Base-by-base conservation (phyloP, 805 yeast species). In the Metschnikowia hibisci region DNA sequence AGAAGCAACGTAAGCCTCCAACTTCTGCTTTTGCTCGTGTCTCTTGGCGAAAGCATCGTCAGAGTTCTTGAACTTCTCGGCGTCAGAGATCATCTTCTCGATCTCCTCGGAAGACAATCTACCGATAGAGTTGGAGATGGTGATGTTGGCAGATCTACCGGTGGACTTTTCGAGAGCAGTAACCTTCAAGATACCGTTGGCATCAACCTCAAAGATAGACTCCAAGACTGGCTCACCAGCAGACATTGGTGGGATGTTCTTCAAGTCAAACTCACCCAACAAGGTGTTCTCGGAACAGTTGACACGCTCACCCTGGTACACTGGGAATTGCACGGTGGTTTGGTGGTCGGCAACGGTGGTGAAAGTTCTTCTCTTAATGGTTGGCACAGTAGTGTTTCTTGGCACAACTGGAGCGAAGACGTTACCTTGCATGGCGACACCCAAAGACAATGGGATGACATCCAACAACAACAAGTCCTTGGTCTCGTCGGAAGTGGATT, bases 11-110 rank as follows among this genome's bases (percentile, higher is more conserved):
- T 91, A 91, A 64, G 97, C 88, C 82, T 91, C 99, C 71, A 91
- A 85, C 81, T 89, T 90, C 80, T 91, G 97, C 81, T 90, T 91
- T 69, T 96, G 93, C 82, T 93, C 98, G 80, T 91, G 97, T 73
- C 85, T 85, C 90, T 90, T 91, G 76, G 98, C 95, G 86, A 91
- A 93, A 64, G 95, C 96, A 70, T 91, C 97, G 76, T 91, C 99
- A 63, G 96, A 87, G 67, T 91, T 80, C 88, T 91, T 91, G 96
- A 89, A 70, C 60, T 70, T 70, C 62, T 70, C 75, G 56, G 75
- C 75, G 58, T 70, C 75, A 51, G 58, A 55, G 56, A 70, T 69
- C 75, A 70, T 70, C 66, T 69, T 65, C 64, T 70, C 75, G 56
- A 70, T 70, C 63, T 70, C 75, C 47, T 69, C 75, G 53, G 73